These are phyloP conservation scores for Eucalyptus sp. DNA, from an alignment of 345 rosid genomes.

Conservation along the genomic window DNA sequence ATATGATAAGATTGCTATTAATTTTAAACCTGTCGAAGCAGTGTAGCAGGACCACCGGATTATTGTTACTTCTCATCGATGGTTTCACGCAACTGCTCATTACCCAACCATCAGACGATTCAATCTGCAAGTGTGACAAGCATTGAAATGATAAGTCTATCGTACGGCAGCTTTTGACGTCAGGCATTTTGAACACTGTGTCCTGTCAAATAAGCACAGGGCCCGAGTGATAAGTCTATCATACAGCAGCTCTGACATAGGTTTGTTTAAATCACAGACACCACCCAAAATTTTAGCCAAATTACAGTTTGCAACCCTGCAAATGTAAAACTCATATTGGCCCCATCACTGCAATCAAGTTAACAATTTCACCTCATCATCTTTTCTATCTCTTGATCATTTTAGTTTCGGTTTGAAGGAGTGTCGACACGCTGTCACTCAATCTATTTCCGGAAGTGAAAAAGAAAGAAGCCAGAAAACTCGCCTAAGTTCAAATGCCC, in stretches of 20 bases:
- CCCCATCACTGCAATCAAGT: neutral
- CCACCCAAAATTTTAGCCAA: neutral
- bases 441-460: neutral
- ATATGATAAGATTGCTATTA: neutral
- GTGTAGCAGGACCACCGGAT: constrained; percentile 69
- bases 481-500: neutral
- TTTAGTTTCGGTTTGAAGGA: neutral
- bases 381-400: neutral
- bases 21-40: constrained; percentile 72
- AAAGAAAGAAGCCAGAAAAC: neutral
- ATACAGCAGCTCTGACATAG: neutral
- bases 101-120: constrained; percentile 20
- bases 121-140: constrained; percentile 15
- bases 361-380: neutral
- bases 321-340: neutral
- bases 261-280: neutral
- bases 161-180: neutral
- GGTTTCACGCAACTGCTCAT: constrained; percentile 82
- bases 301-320: neutral
- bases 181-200: neutral
- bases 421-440: neutral
- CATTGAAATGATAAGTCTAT: neutral
- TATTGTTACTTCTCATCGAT: constrained; percentile 10
- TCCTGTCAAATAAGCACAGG: neutral
- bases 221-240: neutral